phyloP scores from a whole-genome alignment of 2,329 filamentous ascomycete species.

The Sporothrix schenckii region DNA sequence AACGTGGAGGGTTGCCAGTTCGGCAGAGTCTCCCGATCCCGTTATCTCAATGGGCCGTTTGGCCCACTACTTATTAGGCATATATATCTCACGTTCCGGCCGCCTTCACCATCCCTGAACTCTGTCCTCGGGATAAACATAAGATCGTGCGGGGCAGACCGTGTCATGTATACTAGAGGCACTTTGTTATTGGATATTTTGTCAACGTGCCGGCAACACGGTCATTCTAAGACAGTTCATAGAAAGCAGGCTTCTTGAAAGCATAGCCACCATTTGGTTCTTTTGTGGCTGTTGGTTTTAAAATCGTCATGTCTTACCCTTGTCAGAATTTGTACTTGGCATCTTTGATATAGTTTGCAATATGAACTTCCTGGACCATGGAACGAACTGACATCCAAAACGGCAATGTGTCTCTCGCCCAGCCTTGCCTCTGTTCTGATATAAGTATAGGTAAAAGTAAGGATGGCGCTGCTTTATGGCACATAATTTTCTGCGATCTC shows the following conservation, averaged over 20 bases:
- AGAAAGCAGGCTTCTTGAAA: background rate
- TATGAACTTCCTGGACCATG: conserved; percentile 8
- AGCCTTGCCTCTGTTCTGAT: background rate
- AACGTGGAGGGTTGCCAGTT: conserved; percentile 1
- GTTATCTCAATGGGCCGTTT: background rate
- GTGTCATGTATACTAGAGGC: background rate
- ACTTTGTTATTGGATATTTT: background rate
- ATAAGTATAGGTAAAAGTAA: background rate
- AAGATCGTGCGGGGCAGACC: background rate
- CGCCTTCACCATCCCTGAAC: conserved; percentile 7
- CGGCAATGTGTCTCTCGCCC: background rate
- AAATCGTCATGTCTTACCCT: background rate
- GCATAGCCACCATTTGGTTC: background rate
- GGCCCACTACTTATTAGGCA: background rate
- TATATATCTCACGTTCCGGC: background rate
- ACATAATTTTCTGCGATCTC: conserved; percentile 1
- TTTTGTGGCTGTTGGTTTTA: background rate
- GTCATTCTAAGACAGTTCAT: background rate
- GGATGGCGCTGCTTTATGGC: background rate
- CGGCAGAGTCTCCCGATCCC: conserved; percentile 5
- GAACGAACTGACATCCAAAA: background rate
- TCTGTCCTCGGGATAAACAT: conserved; percentile 6
- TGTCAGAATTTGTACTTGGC: background rate
- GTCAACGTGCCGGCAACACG: background rate
- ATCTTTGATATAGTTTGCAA: background rate